Evolutionary conservation across 306 rosid genomes (phyloP).

Genomic region (Ziziphus jujuba): DNA sequence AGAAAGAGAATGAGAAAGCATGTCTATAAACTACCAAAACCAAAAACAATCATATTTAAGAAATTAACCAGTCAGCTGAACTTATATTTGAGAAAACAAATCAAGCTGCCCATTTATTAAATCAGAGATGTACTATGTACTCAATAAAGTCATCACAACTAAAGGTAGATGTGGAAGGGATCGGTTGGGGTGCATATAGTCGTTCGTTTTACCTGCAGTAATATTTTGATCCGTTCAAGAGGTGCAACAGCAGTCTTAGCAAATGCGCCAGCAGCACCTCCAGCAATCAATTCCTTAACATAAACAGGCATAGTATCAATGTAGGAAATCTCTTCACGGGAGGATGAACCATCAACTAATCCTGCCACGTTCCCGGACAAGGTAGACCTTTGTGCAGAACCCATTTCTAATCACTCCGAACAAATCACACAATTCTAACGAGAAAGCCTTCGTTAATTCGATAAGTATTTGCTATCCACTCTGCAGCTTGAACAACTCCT

Average conservation of each 20-base stretch:
- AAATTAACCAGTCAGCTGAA: not conserved
- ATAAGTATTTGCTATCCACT: slow-evolving; percentile 44
- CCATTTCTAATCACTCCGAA: slow-evolving; percentile 40
- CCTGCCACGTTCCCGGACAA: slow-evolving; percentile 62
- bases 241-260: slow-evolving; percentile 88
- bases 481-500: slow-evolving; percentile 63
- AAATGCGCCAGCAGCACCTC: slow-evolving; percentile 92
- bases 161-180: no score
- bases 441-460: not conserved
- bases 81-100: no score
- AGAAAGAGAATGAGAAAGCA: no score
- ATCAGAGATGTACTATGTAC: not conserved
- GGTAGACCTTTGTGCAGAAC: slow-evolving; percentile 69
- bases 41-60: slow-evolving; percentile 12
- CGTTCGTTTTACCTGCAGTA: slow-evolving; percentile 70
- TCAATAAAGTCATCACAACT: not conserved
- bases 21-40: slow-evolving; percentile 13
- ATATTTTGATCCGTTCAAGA: slow-evolving; percentile 86
- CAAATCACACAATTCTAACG: slow-evolving; percentile 3
- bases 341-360: slow-evolving; percentile 72
- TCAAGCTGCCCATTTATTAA: no score
- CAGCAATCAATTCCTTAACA: slow-evolving; percentile 82
- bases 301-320: slow-evolving; percentile 70
- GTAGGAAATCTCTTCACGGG: slow-evolving; percentile 41
- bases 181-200: no score